Percentiles rank a stretch among this genome's conserved stretches.
These are phyloP conservation scores for Candida palmyrensis DNA, from an alignment of 805 yeast species.

Conservation along the genomic window DNA sequence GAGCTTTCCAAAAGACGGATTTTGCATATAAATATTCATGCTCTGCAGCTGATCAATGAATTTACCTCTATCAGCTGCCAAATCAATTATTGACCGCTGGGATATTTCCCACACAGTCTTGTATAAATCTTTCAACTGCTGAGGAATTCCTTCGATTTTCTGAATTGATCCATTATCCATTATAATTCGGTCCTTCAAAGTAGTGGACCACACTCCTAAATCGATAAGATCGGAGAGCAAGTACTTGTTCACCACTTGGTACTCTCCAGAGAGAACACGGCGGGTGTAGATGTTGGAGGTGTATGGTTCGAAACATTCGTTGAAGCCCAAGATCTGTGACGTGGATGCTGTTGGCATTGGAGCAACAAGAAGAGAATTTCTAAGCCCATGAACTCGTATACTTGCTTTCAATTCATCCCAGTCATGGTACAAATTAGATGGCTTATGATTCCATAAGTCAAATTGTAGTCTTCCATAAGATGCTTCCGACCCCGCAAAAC, in stretches of 20 bases:
- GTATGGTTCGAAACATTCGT: conserved; percentile 94
- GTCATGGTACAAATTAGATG: conserved; percentile 71
- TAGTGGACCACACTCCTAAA: conserved; percentile 76
- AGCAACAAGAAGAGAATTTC: conserved; percentile 86
- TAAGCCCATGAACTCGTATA: conserved; percentile 59
- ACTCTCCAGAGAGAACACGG: conserved; percentile 90
- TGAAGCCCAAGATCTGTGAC: conserved; percentile 89
- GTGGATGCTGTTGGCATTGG: conserved; percentile 99
- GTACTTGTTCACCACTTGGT: conserved; percentile 87
- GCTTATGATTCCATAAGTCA: conserved; percentile 81
- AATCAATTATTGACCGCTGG: conserved; percentile 77
- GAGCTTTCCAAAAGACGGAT: conserved; percentile 34
- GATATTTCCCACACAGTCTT: conserved; percentile 97
- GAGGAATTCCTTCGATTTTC: conserved; percentile 66
- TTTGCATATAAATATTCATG: conserved; percentile 34
- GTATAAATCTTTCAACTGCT: conserved; percentile 69
- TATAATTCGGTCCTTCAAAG: conserved; percentile 73
- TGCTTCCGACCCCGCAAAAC: conserved; percentile 84
- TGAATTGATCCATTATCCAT: conserved; percentile 84
- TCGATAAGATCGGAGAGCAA: conserved; percentile 76
- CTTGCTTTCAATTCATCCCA: conserved; percentile 70
- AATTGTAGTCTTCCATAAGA: conserved; percentile 80
- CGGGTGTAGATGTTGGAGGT: conserved; percentile 90
- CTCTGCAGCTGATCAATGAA: conserved; percentile 55
- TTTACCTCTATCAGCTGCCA: conserved; percentile 77